Percentiles rank a stretch among this genome's conserved stretches.
phyloP scores from a whole-genome alignment of 768 basidiomycete genomes.

The Rhodotorula paludigena region DNA sequence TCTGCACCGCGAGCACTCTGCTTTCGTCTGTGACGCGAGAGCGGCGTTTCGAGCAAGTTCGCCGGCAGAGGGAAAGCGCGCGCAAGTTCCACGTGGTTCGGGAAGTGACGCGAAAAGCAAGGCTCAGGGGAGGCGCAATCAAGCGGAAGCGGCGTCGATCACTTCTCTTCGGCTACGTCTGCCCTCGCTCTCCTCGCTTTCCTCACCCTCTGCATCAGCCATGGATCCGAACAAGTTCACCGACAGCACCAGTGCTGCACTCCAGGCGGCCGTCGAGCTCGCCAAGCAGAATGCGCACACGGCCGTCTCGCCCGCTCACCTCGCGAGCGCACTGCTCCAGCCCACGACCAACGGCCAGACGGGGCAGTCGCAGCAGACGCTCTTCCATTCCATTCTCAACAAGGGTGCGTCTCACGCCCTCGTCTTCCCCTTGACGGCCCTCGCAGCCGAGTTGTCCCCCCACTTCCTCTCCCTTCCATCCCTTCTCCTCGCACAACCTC shows the following conservation, averaged over 20 bases:
- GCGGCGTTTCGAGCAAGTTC: too few species aligned
- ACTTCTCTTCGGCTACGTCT: neutral
- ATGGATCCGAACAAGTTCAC: constrained; percentile 30
- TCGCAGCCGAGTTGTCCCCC: too few species aligned
- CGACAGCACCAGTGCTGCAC: neutral
- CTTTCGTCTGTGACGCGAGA: too few species aligned
- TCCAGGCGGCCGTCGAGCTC: constrained; percentile 18
- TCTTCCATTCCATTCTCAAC: constrained; percentile 27
- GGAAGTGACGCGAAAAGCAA: too few species aligned
- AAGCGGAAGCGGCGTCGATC: too few species aligned
- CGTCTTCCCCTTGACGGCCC: too few species aligned
- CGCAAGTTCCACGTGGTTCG: too few species aligned
- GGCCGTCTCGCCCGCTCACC: constrained; percentile 59
- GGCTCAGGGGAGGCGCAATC: too few species aligned
- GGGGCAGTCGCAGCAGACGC: constrained; percentile 1
- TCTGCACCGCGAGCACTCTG: too few species aligned
- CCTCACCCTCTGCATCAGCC: neutral
- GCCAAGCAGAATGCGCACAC: constrained; percentile 33
- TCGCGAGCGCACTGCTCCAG: constrained; percentile 74
- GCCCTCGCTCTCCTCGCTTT: neutral
- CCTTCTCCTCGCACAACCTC: too few species aligned
- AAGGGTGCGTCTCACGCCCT: constrained; percentile 26
- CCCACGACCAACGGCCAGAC: constrained; percentile 50
- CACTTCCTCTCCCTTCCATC: too few species aligned
- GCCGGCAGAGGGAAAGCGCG: too few species aligned